Percentiles rank a stretch among this genome's conserved stretches.
Evolutionary conservation across 2,329 filamentous ascomycete genomes (phyloP).

Genomic region (Aspergillus texensis): DNA sequence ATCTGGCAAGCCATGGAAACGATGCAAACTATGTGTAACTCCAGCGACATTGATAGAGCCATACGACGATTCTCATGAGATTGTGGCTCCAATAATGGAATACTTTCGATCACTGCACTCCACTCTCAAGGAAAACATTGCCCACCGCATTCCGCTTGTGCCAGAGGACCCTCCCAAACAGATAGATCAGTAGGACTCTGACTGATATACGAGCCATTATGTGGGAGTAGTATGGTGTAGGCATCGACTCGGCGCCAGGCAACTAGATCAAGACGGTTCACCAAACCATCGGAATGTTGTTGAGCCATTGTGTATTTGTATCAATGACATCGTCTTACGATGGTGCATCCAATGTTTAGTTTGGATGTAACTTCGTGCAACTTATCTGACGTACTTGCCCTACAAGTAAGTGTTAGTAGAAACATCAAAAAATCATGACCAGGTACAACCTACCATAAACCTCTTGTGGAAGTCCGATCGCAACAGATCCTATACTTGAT

Average conservation of each 20-base stretch:
- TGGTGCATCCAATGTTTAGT: neutral
- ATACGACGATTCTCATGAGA: neutral
- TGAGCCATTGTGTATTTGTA: neutral
- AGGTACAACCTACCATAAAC: constrained; percentile 70
- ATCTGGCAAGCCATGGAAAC: neutral
- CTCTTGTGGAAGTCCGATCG: constrained; percentile 96
- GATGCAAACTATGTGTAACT: neutral
- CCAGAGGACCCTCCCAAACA: neutral
- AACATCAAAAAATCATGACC: neutral
- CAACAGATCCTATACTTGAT: constrained; percentile 69
- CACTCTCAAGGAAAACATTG: neutral
- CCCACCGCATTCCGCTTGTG: neutral
- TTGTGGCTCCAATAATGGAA: neutral
- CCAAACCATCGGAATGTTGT: neutral
- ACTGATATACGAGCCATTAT: neutral
- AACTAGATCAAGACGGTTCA: neutral
- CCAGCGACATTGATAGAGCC: neutral
- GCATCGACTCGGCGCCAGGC: neutral
- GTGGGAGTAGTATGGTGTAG: neutral
- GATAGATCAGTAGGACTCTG: neutral
- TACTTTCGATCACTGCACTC: neutral
- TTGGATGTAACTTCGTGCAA: neutral
- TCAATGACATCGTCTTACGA: neutral
- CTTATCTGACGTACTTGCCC: constrained; percentile 54
- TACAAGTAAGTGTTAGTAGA: constrained; percentile 19